Conservation (phyloP, 2,329 filamentous ascomycete species). For the Pseudocercospora crystallina region DNA sequence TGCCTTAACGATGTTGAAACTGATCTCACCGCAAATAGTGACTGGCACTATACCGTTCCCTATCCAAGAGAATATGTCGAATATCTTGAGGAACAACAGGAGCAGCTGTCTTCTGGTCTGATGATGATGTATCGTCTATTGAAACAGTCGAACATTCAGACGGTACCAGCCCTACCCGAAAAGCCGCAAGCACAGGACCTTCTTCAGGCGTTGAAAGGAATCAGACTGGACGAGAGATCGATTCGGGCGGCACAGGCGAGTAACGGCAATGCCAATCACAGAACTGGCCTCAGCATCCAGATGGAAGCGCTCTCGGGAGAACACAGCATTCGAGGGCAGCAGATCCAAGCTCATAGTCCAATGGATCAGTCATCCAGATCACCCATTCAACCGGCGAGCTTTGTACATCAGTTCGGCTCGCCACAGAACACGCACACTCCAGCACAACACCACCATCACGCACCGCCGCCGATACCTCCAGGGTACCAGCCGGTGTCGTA, state of each 20-base stretch:
- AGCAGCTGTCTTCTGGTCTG: slow-evolving; percentile 21
- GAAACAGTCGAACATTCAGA: slow-evolving; percentile 24
- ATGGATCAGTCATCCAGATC: slow-evolving; percentile 9
- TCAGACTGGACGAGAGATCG: slow-evolving; percentile 11
- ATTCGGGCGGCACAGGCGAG: slow-evolving; percentile 30
- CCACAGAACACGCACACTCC: not conserved
- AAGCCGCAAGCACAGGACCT: slow-evolving; percentile 22
- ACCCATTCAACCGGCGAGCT: slow-evolving; percentile 11
- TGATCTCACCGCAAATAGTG: slow-evolving; percentile 7
- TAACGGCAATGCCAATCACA: slow-evolving; percentile 87
- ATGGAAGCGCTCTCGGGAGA: slow-evolving; percentile 2
- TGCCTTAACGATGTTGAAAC: not conserved
- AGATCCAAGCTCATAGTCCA: slow-evolving; percentile 2
- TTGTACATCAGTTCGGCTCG: slow-evolving; percentile 7
- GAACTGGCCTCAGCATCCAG: slow-evolving; percentile 64
- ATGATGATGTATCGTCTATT: slow-evolving; percentile 21
- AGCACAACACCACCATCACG: slow-evolving; percentile 1
- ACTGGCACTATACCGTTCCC: slow-evolving; percentile 25
- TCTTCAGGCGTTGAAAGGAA: slow-evolving; percentile 14
- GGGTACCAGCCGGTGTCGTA: slow-evolving; percentile 1
- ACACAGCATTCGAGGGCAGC: not conserved
- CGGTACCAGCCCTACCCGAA: slow-evolving; percentile 19
- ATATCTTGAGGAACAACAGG: slow-evolving; percentile 24
- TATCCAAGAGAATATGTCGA: slow-evolving; percentile 25
- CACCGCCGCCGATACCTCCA: slow-evolving; percentile 3